Conservation (phyloP, 1,139 yeast species). For the Sugiyamaella xylanicola region DNA sequence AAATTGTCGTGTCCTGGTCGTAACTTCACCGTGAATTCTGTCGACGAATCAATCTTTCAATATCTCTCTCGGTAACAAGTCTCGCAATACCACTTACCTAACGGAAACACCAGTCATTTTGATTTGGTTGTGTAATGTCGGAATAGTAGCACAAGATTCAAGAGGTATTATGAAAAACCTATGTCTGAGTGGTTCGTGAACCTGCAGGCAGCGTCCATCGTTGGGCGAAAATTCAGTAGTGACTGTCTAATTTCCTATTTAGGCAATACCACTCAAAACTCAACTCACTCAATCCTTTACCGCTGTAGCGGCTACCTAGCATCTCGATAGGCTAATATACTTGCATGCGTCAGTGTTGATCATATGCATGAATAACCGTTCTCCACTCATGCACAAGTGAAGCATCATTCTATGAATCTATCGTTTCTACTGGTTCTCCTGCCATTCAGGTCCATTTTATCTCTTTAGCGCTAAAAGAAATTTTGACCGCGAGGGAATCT, state of each 20-base stretch:
- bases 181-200: conserved; percentile 12
- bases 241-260: conserved; percentile 13
- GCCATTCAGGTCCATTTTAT: too few species aligned
- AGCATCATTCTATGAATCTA: too few species aligned
- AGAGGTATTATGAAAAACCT: conserved; percentile 18
- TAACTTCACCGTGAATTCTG: not conserved
- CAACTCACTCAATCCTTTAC: conserved; percentile 4
- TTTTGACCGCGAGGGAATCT: not conserved
- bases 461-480: too few species aligned
- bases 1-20: too few species aligned
- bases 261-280: not conserved
- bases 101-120: conserved; percentile 99
- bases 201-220: not conserved
- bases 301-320: not conserved
- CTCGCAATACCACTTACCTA: conserved; percentile 62
- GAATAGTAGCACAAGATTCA: conserved; percentile 12
- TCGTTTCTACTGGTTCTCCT: too few species aligned
- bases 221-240: conserved; percentile 6
- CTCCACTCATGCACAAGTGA: too few species aligned
- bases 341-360: too few species aligned
- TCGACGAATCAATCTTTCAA: conserved; percentile 6
- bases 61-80: not conserved
- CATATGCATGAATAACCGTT: not conserved
- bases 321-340: not conserved
- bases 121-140: conserved; percentile 28